phyloP scores from a whole-genome alignment of 2,329 filamentous ascomycete genomes.

The Hymenoscyphus albidus region DNA sequence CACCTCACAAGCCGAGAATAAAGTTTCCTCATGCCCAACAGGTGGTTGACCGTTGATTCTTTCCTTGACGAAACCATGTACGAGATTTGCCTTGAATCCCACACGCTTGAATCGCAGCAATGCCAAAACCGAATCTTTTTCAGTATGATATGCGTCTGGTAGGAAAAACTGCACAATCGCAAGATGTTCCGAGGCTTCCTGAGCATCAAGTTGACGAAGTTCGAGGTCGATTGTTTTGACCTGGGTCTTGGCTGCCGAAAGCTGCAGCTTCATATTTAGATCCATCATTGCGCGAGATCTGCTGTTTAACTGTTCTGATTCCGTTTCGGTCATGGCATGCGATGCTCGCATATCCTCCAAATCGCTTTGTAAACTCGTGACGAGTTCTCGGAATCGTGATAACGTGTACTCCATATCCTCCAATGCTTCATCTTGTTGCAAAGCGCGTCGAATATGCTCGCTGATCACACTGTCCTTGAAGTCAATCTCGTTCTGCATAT shows the following conservation, averaged over 20 bases:
- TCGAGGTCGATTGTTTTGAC: conserved; percentile 93
- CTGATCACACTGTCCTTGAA: conserved; percentile 78
- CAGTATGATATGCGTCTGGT: conserved; percentile 75
- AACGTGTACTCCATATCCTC: conserved; percentile 90
- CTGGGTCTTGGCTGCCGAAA: conserved; percentile 85
- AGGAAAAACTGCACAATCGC: conserved; percentile 86
- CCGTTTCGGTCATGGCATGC: conserved; percentile 85
- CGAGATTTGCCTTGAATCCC: conserved; percentile 78
- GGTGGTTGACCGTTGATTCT: conserved; percentile 64
- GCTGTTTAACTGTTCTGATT: conserved; percentile 84
- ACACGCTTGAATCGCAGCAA: conserved; percentile 84
- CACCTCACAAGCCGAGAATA: conserved; percentile 75
- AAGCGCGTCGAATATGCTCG: conserved; percentile 71
- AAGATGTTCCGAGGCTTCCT: conserved; percentile 84
- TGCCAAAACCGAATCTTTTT: conserved; percentile 82
- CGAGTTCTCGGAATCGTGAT: conserved; percentile 82
- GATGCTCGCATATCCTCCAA: conserved; percentile 90
- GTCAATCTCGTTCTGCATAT: conserved; percentile 90
- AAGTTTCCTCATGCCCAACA: conserved; percentile 70
- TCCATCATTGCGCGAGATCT: conserved; percentile 95
- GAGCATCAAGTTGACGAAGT: conserved; percentile 77
- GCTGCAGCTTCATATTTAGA: conserved; percentile 88
- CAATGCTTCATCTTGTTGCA: conserved; percentile 73
- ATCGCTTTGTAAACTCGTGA: conserved; percentile 79
- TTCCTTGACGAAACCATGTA: conserved; percentile 76